Evolutionary conservation across 179 eudicot genomes (phyloP).

Genomic region (Pouteria campechiana): DNA sequence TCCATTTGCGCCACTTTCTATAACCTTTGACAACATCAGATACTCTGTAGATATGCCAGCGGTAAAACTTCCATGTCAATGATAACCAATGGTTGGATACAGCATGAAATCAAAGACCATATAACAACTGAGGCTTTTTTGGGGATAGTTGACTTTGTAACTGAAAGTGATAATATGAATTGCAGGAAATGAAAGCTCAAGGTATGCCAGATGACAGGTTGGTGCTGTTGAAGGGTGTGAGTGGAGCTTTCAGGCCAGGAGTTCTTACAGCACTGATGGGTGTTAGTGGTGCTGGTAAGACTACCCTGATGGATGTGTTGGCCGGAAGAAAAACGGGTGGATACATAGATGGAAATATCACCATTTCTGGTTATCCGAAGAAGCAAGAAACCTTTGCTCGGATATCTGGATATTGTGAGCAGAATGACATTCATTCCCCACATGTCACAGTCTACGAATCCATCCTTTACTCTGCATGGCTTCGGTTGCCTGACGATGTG

Average conservation of each 20-base stretch:
- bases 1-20: constrained; percentile 61
- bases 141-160: neutral
- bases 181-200: constrained; percentile 61
- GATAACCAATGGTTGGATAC: no score
- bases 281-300: constrained; percentile 77
- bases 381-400: constrained; percentile 79
- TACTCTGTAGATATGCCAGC: constrained; percentile 80
- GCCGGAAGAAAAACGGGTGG: constrained; percentile 81
- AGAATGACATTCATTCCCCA: constrained; percentile 75
- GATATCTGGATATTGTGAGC: constrained; percentile 70
- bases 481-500: constrained; percentile 53
- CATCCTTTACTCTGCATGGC: constrained; percentile 66
- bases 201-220: constrained; percentile 44
- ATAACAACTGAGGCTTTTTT: no score
- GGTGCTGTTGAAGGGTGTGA: constrained; percentile 62
- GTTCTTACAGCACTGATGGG: constrained; percentile 83
- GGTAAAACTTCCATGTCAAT: constrained; percentile 18
- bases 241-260: constrained; percentile 75
- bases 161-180: neutral
- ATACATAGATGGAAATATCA: constrained; percentile 58
- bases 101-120: no score
- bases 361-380: constrained; percentile 63
- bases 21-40: constrained; percentile 58
- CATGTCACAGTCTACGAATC: constrained; percentile 64
- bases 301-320: constrained; percentile 76